A percentile compares a stretch with the other conserved stretches of the same genome.
phyloP scores from a whole-genome alignment of 2,329 filamentous ascomycete genomes.

The Atkinsonella hypoxylon region DNA sequence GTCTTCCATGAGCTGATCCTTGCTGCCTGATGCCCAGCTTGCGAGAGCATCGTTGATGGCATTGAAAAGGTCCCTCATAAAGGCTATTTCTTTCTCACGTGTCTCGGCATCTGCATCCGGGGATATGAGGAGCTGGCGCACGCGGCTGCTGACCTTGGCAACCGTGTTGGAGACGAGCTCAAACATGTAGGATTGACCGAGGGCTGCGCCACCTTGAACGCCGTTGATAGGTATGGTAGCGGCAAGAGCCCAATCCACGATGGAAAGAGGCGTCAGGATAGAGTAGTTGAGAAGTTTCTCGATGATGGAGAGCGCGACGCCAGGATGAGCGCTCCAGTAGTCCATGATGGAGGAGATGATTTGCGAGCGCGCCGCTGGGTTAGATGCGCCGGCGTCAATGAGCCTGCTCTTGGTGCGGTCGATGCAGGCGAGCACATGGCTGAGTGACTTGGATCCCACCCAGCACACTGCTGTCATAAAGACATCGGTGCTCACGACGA shows the following conservation, averaged over 20 bases:
- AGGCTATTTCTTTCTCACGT: slow-evolving; percentile 54
- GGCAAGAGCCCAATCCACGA: slow-evolving; percentile 81
- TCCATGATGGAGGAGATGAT: slow-evolving; percentile 83
- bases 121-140: slow-evolving; percentile 64
- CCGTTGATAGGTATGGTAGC: slow-evolving; percentile 37
- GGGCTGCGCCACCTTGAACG: slow-evolving; percentile 45
- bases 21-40: slow-evolving; percentile 59
- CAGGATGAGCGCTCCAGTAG: slow-evolving; percentile 90
- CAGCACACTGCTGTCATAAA: slow-evolving; percentile 90
- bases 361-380: slow-evolving; percentile 66
- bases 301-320: slow-evolving; percentile 81
- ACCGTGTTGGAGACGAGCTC: slow-evolving; percentile 86
- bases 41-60: slow-evolving; percentile 67
- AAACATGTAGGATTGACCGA: slow-evolving; percentile 68
- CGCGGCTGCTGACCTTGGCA: slow-evolving; percentile 76
- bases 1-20: slow-evolving; percentile 64
- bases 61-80: slow-evolving; percentile 69
- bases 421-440: slow-evolving; percentile 89
- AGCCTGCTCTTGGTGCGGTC: slow-evolving; percentile 88
- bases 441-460: slow-evolving; percentile 89
- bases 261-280: slow-evolving; percentile 73
- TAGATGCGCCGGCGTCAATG: slow-evolving; percentile 63
- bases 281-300: slow-evolving; percentile 97
- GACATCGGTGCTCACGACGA: slow-evolving; percentile 81
- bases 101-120: slow-evolving; percentile 52